Base-by-base conservation (phyloP, 305 asterid genomes). In the Stenogyne calaminthoides region DNA sequence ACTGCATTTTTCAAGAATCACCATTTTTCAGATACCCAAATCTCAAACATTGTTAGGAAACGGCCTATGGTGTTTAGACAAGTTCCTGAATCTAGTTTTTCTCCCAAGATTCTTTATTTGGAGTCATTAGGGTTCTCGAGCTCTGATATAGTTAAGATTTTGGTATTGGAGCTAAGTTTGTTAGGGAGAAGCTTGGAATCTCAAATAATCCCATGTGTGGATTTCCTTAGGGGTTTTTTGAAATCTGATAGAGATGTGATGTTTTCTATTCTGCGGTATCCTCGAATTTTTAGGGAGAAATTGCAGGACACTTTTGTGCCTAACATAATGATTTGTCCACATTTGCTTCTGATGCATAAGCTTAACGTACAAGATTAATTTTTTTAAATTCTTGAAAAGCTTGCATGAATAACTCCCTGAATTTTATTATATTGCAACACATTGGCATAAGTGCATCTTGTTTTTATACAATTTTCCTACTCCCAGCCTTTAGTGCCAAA, bases 31-130 rank as follows among this genome's bases (percentile, higher is more conserved):
- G 70, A 57, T 37, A 18, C 65, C 60, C 80, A 84, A 32, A 70
- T 84, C 52, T 39, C 54, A 2, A 9, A 3, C 0, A 3, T 80
- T 7, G 68, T 78, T 0, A 32, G 16, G 56, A 60, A 25, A 15
- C 47, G 18, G 52, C 88, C 86, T 12, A 0, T 29, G 6, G 47
- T 78, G n/a, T 39, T 80, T 4, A 4, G 20, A 14, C 59, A 69
- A n/a, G 36, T 40, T 54, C 80, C 83, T 15, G 19, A 72, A 39
- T 67, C 78, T 40, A 71, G 72, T 70, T 69, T 78, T 69, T 40
- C 76, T 68, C 86, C 84, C 58, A 84, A 84, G 74, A 65, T 81
- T 22, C 74, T 70, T 3, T 79, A 76, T 71, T 79, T 84, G 15
- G 32, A 51, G 20, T 74, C 82, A 6, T 58, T 67, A 22, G 86